These are phyloP conservation scores for Cucurbita ficifolia DNA, from an alignment of 306 rosid species.

Conservation along the genomic window DNA sequence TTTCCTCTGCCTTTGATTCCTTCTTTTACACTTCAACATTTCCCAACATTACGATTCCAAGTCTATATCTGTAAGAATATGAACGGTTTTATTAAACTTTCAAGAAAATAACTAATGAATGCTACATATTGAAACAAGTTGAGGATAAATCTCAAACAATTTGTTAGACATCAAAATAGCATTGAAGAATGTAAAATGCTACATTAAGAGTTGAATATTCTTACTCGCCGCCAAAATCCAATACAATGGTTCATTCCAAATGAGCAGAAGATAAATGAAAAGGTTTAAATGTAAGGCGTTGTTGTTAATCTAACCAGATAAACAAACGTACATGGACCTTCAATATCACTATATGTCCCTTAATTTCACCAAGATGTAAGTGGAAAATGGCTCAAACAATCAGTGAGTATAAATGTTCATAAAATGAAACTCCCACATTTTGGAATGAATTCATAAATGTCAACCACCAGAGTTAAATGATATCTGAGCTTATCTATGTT, in stretches of 20 bases:
- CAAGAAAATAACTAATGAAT: not conserved
- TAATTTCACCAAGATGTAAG: not conserved
- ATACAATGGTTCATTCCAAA: not conserved
- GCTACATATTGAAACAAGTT: not conserved
- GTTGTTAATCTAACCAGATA: not conserved
- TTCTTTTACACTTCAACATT: conserved; percentile 20
- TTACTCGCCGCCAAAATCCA: not conserved
- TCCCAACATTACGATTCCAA: conserved; percentile 12
- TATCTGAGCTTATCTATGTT: too few species aligned
- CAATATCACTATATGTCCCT: not conserved
- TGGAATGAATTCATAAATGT: not conserved
- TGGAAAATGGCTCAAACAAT: not conserved
- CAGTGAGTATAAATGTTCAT: not conserved
- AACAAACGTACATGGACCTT: not conserved
- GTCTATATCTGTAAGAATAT: conserved; percentile 8
- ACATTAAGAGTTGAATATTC: not conserved
- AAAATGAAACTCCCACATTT: not conserved
- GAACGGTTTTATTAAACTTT: not conserved
- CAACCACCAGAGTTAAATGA: too few species aligned
- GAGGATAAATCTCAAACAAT: not conserved
- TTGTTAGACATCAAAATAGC: not conserved
- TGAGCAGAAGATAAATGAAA: not conserved
- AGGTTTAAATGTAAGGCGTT: not conserved
- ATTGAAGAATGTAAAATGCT: not conserved
- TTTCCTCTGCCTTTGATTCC: conserved; percentile 16